phyloP scores from a whole-genome alignment of 192 early-diverging fungal species.

The Gaertneriomyces sp. region DNA sequence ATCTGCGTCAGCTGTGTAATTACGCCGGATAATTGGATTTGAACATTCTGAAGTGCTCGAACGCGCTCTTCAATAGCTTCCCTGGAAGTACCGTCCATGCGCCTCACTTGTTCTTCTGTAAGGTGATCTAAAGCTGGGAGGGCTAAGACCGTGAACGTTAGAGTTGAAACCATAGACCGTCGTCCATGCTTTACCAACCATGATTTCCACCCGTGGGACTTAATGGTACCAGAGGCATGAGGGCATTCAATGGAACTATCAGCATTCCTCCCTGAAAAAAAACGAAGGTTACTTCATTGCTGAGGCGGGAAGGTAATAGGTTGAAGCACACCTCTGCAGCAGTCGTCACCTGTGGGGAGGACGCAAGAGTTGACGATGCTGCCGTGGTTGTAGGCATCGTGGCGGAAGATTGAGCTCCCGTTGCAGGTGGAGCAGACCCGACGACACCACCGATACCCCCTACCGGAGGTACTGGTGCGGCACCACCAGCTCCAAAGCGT shows the following conservation, averaged over 20 bases:
- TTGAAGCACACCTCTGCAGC: too few species aligned
- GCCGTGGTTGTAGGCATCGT: too few species aligned
- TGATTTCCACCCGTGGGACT: neutral
- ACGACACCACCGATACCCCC: too few species aligned
- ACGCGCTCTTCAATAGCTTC: slow-evolving; percentile 39
- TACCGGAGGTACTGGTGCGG: slow-evolving; percentile 5
- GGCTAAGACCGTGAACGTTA: neutral
- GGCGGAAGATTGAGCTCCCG: too few species aligned
- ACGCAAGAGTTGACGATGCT: too few species aligned
- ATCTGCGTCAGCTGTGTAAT: slow-evolving; percentile 49
- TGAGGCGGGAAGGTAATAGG: too few species aligned
- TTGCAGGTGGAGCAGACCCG: too few species aligned
- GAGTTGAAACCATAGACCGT: neutral
- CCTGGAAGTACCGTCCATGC: slow-evolving; percentile 48
- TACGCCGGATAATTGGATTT: slow-evolving; percentile 44
- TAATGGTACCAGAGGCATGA: slow-evolving; percentile 36
- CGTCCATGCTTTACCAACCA: too few species aligned
- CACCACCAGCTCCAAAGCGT: neutral
- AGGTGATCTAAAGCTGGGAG: slow-evolving; percentile 30
- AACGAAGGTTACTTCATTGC: too few species aligned
- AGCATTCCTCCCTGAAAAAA: too few species aligned
- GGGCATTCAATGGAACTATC: slow-evolving; percentile 11
- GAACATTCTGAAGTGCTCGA: slow-evolving; percentile 35
- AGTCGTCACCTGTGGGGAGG: too few species aligned
- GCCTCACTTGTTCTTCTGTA: slow-evolving; percentile 41